Percentiles rank a stretch among this genome's conserved stretches.
Conservation (phyloP, 257 asterid species). For the Solanum lignicaule region DNA sequence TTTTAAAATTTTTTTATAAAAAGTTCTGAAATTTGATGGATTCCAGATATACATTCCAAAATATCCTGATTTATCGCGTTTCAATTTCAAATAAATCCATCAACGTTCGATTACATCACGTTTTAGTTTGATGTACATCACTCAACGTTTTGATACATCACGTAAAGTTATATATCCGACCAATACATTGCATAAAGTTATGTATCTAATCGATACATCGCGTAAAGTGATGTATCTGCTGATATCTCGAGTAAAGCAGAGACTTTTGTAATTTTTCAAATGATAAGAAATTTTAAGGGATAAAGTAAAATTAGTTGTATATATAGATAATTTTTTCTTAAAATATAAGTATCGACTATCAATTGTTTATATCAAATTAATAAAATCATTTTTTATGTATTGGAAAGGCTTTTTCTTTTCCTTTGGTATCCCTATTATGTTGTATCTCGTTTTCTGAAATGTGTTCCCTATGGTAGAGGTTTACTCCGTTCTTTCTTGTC, state of each 20-base stretch:
- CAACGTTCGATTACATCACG: fast-evolving
- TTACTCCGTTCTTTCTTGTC: not conserved
- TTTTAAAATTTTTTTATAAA: too few species aligned
- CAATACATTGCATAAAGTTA: too few species aligned
- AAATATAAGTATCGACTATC: too few species aligned
- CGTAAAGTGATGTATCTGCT: too few species aligned
- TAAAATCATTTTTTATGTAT: not conserved
- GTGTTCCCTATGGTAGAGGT: not conserved
- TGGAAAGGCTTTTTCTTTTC: not conserved
- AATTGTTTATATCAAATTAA: too few species aligned
- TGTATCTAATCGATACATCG: too few species aligned
- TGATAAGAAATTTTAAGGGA: too few species aligned
- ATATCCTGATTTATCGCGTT: fast-evolving
- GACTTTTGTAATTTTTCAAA: not conserved
- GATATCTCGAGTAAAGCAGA: too few species aligned
- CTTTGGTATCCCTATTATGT: not conserved
- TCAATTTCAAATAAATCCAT: fast-evolving
- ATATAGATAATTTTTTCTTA: too few species aligned
- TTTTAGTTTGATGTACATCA: fast-evolving
- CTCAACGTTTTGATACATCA: too few species aligned
- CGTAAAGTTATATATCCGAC: too few species aligned
- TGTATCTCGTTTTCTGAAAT: not conserved
- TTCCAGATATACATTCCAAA: fast-evolving
- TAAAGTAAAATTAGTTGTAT: too few species aligned
- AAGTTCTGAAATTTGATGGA: fast-evolving